phyloP scores from a whole-genome alignment of 2,329 filamentous ascomycete genomes.

The Fusarium sp. region DNA sequence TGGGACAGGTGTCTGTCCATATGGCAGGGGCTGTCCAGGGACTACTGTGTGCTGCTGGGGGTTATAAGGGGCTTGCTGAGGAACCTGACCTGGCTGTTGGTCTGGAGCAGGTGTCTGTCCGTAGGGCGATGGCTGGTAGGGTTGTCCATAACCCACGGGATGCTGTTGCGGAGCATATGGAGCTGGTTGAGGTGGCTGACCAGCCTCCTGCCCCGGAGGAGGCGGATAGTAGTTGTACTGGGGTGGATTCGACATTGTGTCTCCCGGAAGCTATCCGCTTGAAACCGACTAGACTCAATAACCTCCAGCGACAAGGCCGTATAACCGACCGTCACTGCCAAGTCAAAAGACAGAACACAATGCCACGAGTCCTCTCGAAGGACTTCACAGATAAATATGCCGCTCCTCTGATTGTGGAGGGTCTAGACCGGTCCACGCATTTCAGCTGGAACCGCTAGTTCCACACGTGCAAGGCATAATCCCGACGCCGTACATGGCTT shows the following conservation, averaged over 20 bases:
- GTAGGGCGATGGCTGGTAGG: conserved; percentile 9
- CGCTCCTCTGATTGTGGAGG: not conserved
- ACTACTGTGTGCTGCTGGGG: not conserved
- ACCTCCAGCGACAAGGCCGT: not conserved
- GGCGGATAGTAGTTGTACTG: conserved; percentile 12
- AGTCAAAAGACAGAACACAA: not conserved
- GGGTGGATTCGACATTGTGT: conserved; percentile 13
- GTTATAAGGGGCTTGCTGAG: not conserved
- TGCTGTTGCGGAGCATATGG: conserved; percentile 14
- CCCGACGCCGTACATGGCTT: not conserved
- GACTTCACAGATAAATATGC: conserved; percentile 6
- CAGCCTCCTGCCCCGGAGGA: not conserved
- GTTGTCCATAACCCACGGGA: not conserved
- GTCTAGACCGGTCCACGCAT: conserved; percentile 37
- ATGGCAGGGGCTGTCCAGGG: not conserved
- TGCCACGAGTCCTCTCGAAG: not conserved
- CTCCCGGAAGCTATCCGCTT: not conserved
- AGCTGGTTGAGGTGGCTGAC: not conserved
- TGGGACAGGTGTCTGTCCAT: not conserved
- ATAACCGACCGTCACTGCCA: not conserved
- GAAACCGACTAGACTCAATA: not conserved
- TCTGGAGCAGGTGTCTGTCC: conserved; percentile 18
- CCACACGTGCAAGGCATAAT: conserved; percentile 29
- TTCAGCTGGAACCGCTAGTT: conserved; percentile 33
- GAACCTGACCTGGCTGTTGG: not conserved